These are phyloP conservation scores for Solanum chacoense DNA, from an alignment of 305 asterid species.

Conservation along the genomic window DNA sequence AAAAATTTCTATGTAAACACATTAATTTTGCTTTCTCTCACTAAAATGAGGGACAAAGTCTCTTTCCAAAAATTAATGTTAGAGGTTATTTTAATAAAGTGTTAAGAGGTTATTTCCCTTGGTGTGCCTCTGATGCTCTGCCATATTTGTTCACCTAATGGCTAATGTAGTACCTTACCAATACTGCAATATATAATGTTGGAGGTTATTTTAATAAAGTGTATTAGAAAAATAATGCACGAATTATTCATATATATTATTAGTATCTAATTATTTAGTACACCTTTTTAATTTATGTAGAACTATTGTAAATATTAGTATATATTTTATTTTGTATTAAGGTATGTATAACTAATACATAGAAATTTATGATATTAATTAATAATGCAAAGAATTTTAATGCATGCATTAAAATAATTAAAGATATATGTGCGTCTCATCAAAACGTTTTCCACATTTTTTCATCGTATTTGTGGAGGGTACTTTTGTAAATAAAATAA, in stretches of 20 bases:
- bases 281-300: background rate
- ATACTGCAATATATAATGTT: background rate
- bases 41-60: background rate
- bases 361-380: background rate
- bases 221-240: background rate
- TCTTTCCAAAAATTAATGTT: background rate
- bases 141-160: background rate
- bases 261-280: background rate
- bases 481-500: background rate
- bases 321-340: background rate
- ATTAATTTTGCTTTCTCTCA: background rate
- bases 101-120: background rate
- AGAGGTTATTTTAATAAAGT: too few relatives aligned
- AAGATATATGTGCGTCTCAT: background rate
- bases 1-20: background rate
- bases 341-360: background rate
- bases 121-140: background rate
- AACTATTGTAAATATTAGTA: background rate
- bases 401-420: background rate
- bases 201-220: background rate
- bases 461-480: background rate
- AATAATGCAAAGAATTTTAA: background rate
- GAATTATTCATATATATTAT: too few relatives aligned
- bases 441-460: background rate
- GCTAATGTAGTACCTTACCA: background rate